Base-by-base conservation (phyloP, 768 basidiomycete genomes). In the Pulveroboletus sp. region DNA sequence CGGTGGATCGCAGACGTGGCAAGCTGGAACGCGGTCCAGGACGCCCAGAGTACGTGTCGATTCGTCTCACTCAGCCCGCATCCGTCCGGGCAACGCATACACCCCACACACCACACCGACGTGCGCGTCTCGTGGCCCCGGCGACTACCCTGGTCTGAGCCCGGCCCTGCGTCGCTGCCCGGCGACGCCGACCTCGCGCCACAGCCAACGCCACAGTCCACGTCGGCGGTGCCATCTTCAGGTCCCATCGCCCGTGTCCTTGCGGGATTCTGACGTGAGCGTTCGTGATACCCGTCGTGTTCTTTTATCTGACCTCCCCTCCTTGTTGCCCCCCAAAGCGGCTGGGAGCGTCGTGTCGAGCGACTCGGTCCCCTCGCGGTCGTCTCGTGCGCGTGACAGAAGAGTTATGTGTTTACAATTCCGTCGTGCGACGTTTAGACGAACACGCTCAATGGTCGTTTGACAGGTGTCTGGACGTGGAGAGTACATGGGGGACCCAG, bases 301-400 rank as follows among this genome's bases (percentile, higher is more conserved):
- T 35, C 17, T 43, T 31, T 18, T 18, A 17, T 42, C 15, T 28
- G 3, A 14, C 38, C 11, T 12, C 5, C 9, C 31, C 15, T 30
- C 8, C 3, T 10, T n/a, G 3, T 24, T 12, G 2, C 10, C 5
- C 10, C 15, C 14, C 5, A 42, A 43, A 62, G 47, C 46, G 51
- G 24, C 12, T 18, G 11, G 46, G 56, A 11, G 33, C 41, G 14
- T 31, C 57, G 33, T 61, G 50, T 43, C 56, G 40, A 17, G 50
- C 38, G 24, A 60, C 33, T 0, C 54, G 50, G 17, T 47, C 61
- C 4, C 53, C 61, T 43, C 45, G 49, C 10, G 38, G 49, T 32
- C 49, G 51, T 3, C 57, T 57, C 8, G 47, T 55, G 17, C 38
- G 54, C 3, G 54, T 67, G 27, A 18, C 42, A 6, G 65, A 62